Base-by-base conservation (phyloP, 2,329 filamentous ascomycete species). In the Pseudocercospora macadamiae region DNA sequence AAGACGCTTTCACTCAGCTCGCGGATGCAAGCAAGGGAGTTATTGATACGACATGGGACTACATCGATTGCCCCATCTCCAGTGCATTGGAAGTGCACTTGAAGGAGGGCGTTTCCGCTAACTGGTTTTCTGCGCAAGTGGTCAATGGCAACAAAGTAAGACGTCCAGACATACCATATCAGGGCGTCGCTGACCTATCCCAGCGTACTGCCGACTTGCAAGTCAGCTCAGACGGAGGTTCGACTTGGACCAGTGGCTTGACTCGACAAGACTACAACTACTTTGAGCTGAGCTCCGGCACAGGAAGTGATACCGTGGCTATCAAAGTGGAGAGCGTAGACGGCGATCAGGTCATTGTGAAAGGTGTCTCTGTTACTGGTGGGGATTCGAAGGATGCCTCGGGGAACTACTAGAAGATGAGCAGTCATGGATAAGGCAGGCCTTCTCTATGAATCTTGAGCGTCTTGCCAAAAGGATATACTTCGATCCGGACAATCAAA, bases 41-140 rank as follows among this genome's bases (percentile, higher is more conserved):
- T 18, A 82, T 86, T 55, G 65, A 75, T 60, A 74, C 84, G 12
- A 71, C 70, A 36, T 85, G 81, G 80, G 70, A 77, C 32, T 77
- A 78, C 60, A 77, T 83, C 9, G 67, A 77, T 18, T 85, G 83
- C 66, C 80, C 78, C 42, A 82, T 85, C 66, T 76, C 76, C 48
- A 72, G 75, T 0, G 78, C 81, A 1, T 71, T 86, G 8, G 65
- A 75, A 45, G 75, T 85, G 21, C 78, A 80, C 71, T 83, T 82
- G 74, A 84, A 85, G 70, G 75, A 77, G 19, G 80, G 80, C 21
- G 78, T 79, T 3, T 81, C 79, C 3, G 68, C 73, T 26, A 78
- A 79, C 71, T 84, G 82, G 82, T 85, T 85, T 74, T 79, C 78
- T 48, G 85, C 86, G 79, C 86, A 89, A 71, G 85, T 88, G 42